These are phyloP conservation scores for Chytriomyces sp. DNA, from an alignment of 192 early-diverging fungal genomes.

Conservation along the genomic window DNA sequence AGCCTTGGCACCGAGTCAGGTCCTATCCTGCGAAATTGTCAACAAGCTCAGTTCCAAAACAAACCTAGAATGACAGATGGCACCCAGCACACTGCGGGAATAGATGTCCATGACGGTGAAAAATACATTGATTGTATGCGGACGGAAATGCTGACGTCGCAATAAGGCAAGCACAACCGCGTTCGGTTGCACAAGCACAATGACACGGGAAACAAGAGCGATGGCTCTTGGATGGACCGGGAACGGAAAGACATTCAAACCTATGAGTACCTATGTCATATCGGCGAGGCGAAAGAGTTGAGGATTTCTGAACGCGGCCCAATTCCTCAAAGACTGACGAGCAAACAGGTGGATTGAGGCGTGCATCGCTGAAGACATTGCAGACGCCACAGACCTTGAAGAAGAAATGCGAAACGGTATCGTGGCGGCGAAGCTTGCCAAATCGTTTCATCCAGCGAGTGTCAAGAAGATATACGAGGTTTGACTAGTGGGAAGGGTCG, in stretches of 20 bases:
- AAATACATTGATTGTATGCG: too few species aligned
- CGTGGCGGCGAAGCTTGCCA: conserved; percentile 85
- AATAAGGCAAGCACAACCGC: conserved; percentile 11
- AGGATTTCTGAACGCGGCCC: conserved; percentile 25
- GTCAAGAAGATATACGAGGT: conserved; percentile 86
- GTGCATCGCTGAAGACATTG: conserved; percentile 82
- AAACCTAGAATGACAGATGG: too few species aligned
- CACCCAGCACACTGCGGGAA: too few species aligned
- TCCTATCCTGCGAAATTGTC: too few species aligned
- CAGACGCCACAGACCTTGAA: conserved; percentile 76
- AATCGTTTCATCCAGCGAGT: conserved; percentile 75
- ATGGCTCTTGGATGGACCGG: conserved; percentile 82
- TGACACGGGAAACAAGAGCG: conserved; percentile 18
- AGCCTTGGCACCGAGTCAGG: too few species aligned
- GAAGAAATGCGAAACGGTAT: conserved; percentile 94
- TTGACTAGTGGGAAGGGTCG: not conserved
- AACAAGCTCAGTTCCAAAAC: too few species aligned
- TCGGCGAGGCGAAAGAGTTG: conserved; percentile 98
- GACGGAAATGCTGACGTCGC: too few species aligned
- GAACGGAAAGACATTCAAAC: conserved; percentile 87
- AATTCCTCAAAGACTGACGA: conserved; percentile 7
- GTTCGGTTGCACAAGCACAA: conserved; percentile 29
- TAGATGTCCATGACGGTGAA: too few species aligned
- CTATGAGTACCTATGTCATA: conserved; percentile 99
- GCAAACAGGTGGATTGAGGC: conserved; percentile 90